These are phyloP conservation scores for Yamadazyma dendronema DNA, from an alignment of 1,139 yeast species.

Conservation along the genomic window DNA sequence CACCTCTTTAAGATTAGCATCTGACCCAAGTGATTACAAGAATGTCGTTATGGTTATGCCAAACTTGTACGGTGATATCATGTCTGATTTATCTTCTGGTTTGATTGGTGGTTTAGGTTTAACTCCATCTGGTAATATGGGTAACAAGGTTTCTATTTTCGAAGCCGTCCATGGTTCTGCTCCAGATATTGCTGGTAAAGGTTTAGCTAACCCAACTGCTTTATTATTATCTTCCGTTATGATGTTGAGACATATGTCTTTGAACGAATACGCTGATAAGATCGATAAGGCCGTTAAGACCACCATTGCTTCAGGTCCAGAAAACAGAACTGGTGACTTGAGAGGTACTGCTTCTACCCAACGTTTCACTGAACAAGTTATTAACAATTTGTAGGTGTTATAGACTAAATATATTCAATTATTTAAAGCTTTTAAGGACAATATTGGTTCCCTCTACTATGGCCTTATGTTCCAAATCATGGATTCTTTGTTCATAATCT, in stretches of 20 bases:
- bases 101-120: conserved; percentile 97
- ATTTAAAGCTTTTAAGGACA: conserved; percentile 44
- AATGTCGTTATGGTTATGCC: conserved; percentile 97
- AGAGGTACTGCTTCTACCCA: conserved; percentile 88
- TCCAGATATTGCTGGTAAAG: conserved; percentile 97
- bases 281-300: conserved; percentile 87
- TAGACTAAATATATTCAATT: not conserved
- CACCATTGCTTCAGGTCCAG: conserved; percentile 93
- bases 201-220: conserved; percentile 98
- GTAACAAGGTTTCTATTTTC: conserved; percentile 93
- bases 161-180: conserved; percentile 99
- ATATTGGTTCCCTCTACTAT: conserved; percentile 85
- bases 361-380: conserved; percentile 77
- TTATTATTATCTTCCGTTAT: conserved; percentile 90
- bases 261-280: conserved; percentile 73
- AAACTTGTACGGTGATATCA: conserved; percentile 96
- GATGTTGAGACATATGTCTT: conserved; percentile 99
- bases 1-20: conserved; percentile 87
- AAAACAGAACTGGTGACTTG: conserved; percentile 91
- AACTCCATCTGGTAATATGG: conserved; percentile 99
- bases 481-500: conserved; percentile 81
- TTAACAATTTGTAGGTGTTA: conserved; percentile 38
- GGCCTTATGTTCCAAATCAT: conserved; percentile 78
- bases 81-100: conserved; percentile 97
- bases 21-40: conserved; percentile 81